Evolutionary conservation across 2,329 filamentous ascomycete genomes (phyloP).

Genomic region (Chrysoporthe puriensis): DNA sequence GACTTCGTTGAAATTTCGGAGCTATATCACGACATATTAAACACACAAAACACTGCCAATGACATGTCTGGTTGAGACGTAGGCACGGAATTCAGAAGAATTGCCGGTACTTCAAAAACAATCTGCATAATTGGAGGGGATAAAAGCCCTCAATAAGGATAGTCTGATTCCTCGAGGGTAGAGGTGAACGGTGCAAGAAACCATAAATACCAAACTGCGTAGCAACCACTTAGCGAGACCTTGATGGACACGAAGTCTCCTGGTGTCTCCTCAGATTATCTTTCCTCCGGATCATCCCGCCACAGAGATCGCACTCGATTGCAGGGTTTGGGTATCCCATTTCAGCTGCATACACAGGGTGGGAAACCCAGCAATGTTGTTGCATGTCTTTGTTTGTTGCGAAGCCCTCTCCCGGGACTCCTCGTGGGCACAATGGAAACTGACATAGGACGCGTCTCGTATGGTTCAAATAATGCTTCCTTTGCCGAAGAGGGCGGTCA

Average conservation of each 20-base stretch:
- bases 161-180: not conserved
- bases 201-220: not conserved
- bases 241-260: not conserved
- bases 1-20: no score
- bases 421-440: not conserved
- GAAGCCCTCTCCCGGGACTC: not conserved
- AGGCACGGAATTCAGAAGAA: not conserved
- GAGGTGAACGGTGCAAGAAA: not conserved
- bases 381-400: conserved; percentile 6
- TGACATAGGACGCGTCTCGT: not conserved
- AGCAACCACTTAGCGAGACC: not conserved
- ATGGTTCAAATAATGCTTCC: conserved; percentile 12
- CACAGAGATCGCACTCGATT: not conserved
- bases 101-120: no score
- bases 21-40: no score
- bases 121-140: not conserved
- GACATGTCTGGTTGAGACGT: not conserved
- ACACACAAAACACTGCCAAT: no score
- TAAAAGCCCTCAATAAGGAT: no score
- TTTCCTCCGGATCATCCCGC: conserved; percentile 2
- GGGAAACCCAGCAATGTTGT: conserved; percentile 11
- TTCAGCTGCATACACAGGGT: not conserved
- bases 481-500: not conserved
- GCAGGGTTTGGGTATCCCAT: not conserved
- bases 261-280: conserved; percentile 5